Base-by-base conservation (phyloP, 345 rosid genomes). In the Lepidium africanum region DNA sequence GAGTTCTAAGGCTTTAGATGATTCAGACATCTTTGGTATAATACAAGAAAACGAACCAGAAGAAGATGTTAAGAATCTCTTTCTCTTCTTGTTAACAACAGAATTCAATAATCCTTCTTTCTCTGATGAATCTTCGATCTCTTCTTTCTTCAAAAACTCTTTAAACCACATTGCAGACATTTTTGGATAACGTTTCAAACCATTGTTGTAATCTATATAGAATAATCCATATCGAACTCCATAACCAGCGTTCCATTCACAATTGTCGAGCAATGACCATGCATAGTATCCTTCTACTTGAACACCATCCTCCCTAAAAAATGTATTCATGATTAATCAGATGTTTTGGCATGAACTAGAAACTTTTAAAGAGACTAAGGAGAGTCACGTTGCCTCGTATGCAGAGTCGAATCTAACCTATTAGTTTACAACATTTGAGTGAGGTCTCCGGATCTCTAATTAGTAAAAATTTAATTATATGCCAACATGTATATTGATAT, bases 241-340 rank as follows among this genome's bases (percentile, higher is more conserved):
- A 54, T 77, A 88, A 23, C 96, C 89, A 0, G 53, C 59, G 27
- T 37, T 38, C 91, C 91, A 86, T 59, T 83, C 86, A 13, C 84
- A 86, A 57, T 86, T 77, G 50, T 83, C 91, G 7, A 83, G 42
- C 36, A 87, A 79, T 9, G 86, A 72, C 95, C 91, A 88, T n/a
- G 68, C 71, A 17, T 69, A 81, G 49, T 86, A 88, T 19, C 82
- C 85, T 61, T 73, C 82, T 38, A 86, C 85, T 14, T 81, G 57
- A 5, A 66, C 79, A 45, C 83, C 85, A 3, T 78, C 83, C 78
- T 81, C 72, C 11, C 72, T 74, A 36, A n/a, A 58, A 42, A 3
- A 25, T 48, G 3, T 1, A 50, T 5, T 43, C 11, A 36, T 17
- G 36, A 7, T n/a, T 14, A 21, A 3, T 42, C 5, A 30, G 7